Base-by-base conservation (phyloP, 192 early-diverging fungal species). In the Dissophora globulifera region DNA sequence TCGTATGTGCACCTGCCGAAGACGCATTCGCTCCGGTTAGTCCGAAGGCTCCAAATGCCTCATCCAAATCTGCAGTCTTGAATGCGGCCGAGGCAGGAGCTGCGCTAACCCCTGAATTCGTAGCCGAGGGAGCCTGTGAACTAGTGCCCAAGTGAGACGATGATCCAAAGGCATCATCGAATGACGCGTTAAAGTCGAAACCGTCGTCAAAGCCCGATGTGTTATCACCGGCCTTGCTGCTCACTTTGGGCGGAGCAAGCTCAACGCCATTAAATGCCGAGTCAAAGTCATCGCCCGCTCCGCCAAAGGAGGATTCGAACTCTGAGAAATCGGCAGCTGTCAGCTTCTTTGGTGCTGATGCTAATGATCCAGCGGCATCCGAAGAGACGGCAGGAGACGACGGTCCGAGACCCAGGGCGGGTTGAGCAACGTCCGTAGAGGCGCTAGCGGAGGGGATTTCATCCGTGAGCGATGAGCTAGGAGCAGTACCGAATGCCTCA, bases 251-350 rank as follows among this genome's bases (percentile, higher is more conserved):
- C 0, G 72, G 51, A 31, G 72, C 27, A 32, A 76, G 33, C 48
- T 76, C 63, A 1, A 76, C 64, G 12, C 72, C 72, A 17, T 67
- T 76, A 47, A 76, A 76, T 0, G 72, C 72, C 29, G 62, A 66
- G 31, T 76, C 72, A 50, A 76, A 62, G 40, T 76, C 72, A 19
- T 76, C 64, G 12, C 43, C 35, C 41, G 53, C 49, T 40, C 54
- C 58, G 17, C 58, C 58, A 45, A 76, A 76, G 0, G 72, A 61
- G 1, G 62, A 33, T 50, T 76, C 72, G 64, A 76, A 76, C 42
- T 76, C 72, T 0, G 55, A 30, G 27, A 76, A 76, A 45, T 76
- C 72, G 5, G 72, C 62, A 1, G 62, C 31, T 1, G 62, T 76
- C 51, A 76, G 35, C 72, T 76, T 76, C 52, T 76, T 76, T 20